phyloP scores from a whole-genome alignment of 2,329 filamentous ascomycete genomes.

The Aspergillus puulaauensis region DNA sequence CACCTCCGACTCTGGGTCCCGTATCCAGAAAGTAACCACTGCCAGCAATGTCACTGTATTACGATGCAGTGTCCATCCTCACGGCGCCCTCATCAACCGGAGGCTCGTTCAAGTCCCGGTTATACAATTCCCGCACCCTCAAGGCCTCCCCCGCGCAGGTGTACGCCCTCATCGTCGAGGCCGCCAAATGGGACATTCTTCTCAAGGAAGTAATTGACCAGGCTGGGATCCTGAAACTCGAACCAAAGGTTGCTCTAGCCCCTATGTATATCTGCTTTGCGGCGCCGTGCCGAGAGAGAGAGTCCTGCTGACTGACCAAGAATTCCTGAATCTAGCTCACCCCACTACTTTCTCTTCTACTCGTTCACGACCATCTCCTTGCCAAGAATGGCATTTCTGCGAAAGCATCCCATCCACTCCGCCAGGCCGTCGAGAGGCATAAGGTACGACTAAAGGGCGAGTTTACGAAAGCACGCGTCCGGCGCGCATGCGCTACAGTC shows the following conservation, averaged over 20 bases:
- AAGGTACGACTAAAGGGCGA: slow-evolving; percentile 79
- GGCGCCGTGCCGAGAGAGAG: neutral
- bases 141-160: slow-evolving; percentile 79
- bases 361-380: slow-evolving; percentile 83
- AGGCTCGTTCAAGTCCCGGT: slow-evolving; percentile 83
- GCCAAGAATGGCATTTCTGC: slow-evolving; percentile 80
- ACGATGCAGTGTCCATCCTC: slow-evolving; percentile 80
- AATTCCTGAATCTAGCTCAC: slow-evolving; percentile 60
- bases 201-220: slow-evolving; percentile 88
- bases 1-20: neutral
- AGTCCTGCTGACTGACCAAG: slow-evolving; percentile 40
- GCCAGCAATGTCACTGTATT: slow-evolving; percentile 80
- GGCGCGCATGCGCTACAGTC: slow-evolving; percentile 67
- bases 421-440: slow-evolving; percentile 73
- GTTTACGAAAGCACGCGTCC: slow-evolving; percentile 74
- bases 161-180: slow-evolving; percentile 83
- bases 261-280: neutral
- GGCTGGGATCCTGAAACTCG: slow-evolving; percentile 70
- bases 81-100: slow-evolving; percentile 61
- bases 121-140: slow-evolving; percentile 71
- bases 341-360: slow-evolving; percentile 73
- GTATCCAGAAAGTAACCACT: neutral
- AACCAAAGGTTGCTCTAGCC: slow-evolving; percentile 70
- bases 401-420: slow-evolving; percentile 74
- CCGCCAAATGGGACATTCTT: slow-evolving; percentile 84